A percentile compares a stretch with the other conserved stretches of the same genome.
Conservation (phyloP, 371 early-diverging fungal species). For the Mortierella sp. region DNA sequence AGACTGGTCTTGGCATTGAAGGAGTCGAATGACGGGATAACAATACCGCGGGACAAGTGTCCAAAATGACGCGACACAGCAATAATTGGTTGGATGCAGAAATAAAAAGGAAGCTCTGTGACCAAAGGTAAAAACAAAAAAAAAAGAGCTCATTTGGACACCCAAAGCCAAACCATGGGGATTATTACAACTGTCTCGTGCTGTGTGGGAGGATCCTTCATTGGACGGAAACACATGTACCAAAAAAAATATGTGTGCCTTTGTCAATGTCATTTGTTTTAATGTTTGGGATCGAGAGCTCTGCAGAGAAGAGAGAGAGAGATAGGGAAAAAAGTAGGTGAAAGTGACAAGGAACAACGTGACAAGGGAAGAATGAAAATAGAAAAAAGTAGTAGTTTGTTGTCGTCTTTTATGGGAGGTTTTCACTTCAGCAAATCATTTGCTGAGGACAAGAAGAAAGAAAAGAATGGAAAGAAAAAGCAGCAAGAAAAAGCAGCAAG, state of each 20-base stretch:
- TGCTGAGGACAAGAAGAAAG: background rate
- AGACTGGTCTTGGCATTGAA: background rate
- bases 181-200: background rate
- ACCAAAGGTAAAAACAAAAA: background rate
- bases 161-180: background rate
- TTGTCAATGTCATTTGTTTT: background rate
- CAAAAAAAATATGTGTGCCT: background rate
- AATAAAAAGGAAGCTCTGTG: background rate
- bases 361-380: too few species aligned
- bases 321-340: background rate
- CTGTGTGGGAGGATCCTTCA: background rate
- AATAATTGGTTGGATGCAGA: background rate
- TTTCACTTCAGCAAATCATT: too few species aligned
- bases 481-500: background rate
- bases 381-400: too few species aligned
- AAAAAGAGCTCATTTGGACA: background rate
- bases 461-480: background rate
- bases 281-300: background rate
- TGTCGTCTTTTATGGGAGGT: too few species aligned
- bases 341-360: background rate
- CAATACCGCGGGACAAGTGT: background rate
- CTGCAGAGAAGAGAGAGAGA: background rate
- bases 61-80: slow-evolving; percentile 9
- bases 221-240: background rate
- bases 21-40: background rate